Base-by-base conservation (phyloP, 495 filamentous ascomycete genomes). In the Penicillium simplicissimum region DNA sequence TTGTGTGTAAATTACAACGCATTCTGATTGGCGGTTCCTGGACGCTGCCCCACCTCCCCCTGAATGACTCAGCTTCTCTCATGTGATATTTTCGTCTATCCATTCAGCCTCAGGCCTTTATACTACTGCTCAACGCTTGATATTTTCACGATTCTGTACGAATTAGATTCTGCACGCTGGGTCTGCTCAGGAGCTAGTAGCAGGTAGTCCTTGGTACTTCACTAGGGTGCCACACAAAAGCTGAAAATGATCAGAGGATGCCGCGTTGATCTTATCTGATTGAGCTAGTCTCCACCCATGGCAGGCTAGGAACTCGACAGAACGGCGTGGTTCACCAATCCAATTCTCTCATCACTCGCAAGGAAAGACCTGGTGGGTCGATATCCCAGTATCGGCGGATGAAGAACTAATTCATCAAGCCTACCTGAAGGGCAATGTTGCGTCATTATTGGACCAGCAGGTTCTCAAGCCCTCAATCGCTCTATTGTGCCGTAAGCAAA, bases 201-300 rank as follows among this genome's bases (percentile, higher is more conserved):
- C 2, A 45, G 14, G 21, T 17, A 4, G 14, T 57, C 4, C 28
- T 37, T 52, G 17, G 36, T 57, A 8, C 42, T 38, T 33, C 21
- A 55, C 57, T 52, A 13, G 4, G 36, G 35, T 23, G 48, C 17
- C 47, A 59, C 35, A 19, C 14, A n/a, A 33, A 35, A 23, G 15
- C 8, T 14, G 6, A 13, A 31, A 48, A 49, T 35, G 14, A 19
- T 25, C 35, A 7, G 14, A 13, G 21, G 13, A 17, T 35, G 28
- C 51, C 53, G 60, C 47, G 54, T 57, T 67, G 61, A 71, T 71
- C 69, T 71, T 71, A 71, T 71, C 69, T 63, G 69, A 71, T 71
- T 64, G 59, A 58, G 55, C 47, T 31, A 48, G 68, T 68, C 65
- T 55, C 68, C 68, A 70, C 68, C 53, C 42, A 42, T 59, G 33